phyloP scores from a whole-genome alignment of 1,284 basidiomycete genomes.

The Fomes fomentarius region DNA sequence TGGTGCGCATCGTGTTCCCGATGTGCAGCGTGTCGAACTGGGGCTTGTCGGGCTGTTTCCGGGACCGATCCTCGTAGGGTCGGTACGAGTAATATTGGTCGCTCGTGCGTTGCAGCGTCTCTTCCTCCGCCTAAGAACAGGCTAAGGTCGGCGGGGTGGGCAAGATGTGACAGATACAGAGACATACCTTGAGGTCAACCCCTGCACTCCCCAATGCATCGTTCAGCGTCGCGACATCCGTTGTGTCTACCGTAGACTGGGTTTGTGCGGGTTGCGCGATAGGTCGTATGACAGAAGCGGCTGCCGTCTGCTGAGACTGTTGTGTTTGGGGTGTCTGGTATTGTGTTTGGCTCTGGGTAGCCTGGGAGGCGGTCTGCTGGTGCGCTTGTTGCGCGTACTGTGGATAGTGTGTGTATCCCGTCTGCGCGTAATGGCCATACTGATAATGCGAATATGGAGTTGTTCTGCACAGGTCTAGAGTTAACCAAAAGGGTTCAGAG shows the following conservation, averaged over 20 bases:
- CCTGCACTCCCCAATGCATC: conserved; percentile 84
- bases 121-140: conserved; percentile 72
- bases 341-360: conserved; percentile 30
- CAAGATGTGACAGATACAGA: background rate
- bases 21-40: conserved; percentile 66
- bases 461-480: no score
- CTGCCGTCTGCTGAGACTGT: conserved; percentile 9
- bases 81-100: conserved; percentile 63
- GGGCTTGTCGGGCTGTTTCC: conserved; percentile 68
- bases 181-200: conserved; percentile 72
- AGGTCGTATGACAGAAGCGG: conserved; percentile 27
- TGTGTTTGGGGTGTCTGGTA: conserved; percentile 27
- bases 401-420: conserved; percentile 53
- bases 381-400: conserved; percentile 53
- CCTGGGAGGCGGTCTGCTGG: conserved; percentile 33
- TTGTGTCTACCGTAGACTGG: conserved; percentile 46
- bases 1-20: conserved; percentile 62
- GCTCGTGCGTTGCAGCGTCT: conserved; percentile 67
- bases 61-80: conserved; percentile 70
- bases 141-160: background rate
- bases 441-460: conserved; percentile 50
- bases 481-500: conserved; percentile 9
- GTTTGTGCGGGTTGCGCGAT: conserved; percentile 11
- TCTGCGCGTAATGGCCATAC: conserved; percentile 57
- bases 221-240: conserved; percentile 76